These are phyloP conservation scores for Neohortaea acidophila DNA, from an alignment of 495 filamentous ascomycete genomes.

Conservation along the genomic window DNA sequence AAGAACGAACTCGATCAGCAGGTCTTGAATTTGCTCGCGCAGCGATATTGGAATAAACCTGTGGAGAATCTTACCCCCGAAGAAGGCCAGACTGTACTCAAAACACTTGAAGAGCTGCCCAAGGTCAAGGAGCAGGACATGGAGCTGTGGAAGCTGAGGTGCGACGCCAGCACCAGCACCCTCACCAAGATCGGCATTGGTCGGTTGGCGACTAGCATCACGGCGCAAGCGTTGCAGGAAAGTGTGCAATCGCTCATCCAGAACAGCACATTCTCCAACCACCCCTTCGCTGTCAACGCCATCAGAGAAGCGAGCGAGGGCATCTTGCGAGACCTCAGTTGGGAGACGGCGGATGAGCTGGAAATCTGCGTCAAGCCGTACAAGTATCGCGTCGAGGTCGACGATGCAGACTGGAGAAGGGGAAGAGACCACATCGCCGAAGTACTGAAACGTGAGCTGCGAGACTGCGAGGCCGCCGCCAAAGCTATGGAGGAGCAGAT, in stretches of 20 bases:
- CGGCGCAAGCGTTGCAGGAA: slow-evolving; percentile 71
- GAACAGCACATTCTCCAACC: slow-evolving; percentile 67
- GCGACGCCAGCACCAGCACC: slow-evolving; percentile 78
- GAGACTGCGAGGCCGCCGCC: slow-evolving; percentile 62
- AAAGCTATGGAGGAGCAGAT: slow-evolving; percentile 59
- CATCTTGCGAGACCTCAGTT: slow-evolving; percentile 87
- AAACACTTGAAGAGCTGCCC: slow-evolving; percentile 59
- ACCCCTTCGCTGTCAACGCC: slow-evolving; percentile 80
- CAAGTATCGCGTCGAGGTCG: slow-evolving; percentile 92
- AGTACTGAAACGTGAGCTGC: slow-evolving; percentile 68
- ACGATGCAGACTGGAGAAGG: slow-evolving; percentile 72
- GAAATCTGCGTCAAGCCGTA: slow-evolving; percentile 99
- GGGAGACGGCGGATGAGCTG: slow-evolving; percentile 94
- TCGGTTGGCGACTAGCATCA: slow-evolving; percentile 76
- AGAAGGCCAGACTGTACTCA: slow-evolving; percentile 44
- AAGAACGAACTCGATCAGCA: slow-evolving; percentile 89
- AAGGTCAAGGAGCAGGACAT: slow-evolving; percentile 63
- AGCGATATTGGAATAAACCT: slow-evolving; percentile 96
- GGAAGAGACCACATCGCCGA: slow-evolving; percentile 64
- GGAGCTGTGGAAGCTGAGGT: slow-evolving; percentile 82
- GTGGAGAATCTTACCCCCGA: slow-evolving; percentile 36
- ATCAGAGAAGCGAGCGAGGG: slow-evolving; percentile 76
- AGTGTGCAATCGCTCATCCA: slow-evolving; percentile 66
- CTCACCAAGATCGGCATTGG: slow-evolving; percentile 90
- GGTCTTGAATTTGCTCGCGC: slow-evolving; percentile 86